Evolutionary conservation across 75 land plant species (phyloP).

Genomic region (Ceratopteris richardii): DNA sequence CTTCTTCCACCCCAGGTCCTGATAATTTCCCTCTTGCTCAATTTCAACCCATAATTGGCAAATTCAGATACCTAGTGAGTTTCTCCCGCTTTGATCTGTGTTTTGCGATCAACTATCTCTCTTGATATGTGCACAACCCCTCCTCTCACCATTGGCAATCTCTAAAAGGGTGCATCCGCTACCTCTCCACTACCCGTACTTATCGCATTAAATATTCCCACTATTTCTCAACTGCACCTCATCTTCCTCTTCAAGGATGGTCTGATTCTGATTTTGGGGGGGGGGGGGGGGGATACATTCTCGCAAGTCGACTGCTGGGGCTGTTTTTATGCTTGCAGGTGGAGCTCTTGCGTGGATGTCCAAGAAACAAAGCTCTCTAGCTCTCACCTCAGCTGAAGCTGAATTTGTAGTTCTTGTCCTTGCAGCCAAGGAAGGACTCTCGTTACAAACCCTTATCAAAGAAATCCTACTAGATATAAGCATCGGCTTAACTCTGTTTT

Average conservation of each 20-base stretch:
- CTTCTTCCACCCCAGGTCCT: conserved; percentile 6
- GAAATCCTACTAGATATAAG: background rate
- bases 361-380: conserved; percentile 7
- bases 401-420: conserved; percentile 7
- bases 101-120: too few species aligned
- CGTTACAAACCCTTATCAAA: conserved; percentile 1
- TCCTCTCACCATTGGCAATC: conserved; percentile 7
- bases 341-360: conserved; percentile 5
- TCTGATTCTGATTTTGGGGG: background rate
- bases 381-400: conserved; percentile 12
- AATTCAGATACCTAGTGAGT: background rate
- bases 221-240: background rate
- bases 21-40: conserved; percentile 8
- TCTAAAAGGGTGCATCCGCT: conserved; percentile 4
- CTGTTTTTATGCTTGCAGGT: conserved; percentile 7
- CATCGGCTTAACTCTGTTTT: background rate
- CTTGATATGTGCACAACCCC: too few species aligned
- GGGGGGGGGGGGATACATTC: background rate
- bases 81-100: conserved; percentile 2
- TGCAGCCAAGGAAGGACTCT: background rate
- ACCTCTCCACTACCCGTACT: too few species aligned
- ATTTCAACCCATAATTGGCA: conserved; percentile 13
- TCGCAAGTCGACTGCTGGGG: conserved; percentile 6
- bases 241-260: background rate
- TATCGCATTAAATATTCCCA: conserved; percentile 16